Percentiles rank a stretch among this genome's conserved stretches.
phyloP scores from a whole-genome alignment of 164 flowering plant species.

The Stephania cephalantha region DNA sequence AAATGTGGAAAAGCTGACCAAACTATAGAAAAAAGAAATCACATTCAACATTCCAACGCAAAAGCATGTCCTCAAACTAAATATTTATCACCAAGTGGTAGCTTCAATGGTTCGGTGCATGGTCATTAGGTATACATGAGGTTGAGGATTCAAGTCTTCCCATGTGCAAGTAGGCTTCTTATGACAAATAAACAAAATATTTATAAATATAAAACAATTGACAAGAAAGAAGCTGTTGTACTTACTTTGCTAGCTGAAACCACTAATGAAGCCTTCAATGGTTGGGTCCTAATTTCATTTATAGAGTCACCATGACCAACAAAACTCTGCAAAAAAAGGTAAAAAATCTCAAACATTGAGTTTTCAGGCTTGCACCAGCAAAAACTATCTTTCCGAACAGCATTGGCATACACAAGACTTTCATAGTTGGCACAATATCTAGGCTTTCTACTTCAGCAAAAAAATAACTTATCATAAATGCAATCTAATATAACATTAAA shows the following conservation, averaged over 20 bases:
- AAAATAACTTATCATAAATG: not conserved
- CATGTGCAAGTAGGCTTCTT: too few species aligned
- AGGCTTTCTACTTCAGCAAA: not conserved
- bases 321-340: slow-evolving; percentile 60
- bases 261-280: slow-evolving; percentile 79
- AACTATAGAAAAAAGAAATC: not conserved
- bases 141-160: too few species aligned
- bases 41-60: not conserved
- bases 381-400: not conserved
- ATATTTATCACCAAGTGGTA: not conserved
- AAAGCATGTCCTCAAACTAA: not conserved
- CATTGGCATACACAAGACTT: not conserved
- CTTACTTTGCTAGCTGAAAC: slow-evolving; percentile 93
- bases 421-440: not conserved
- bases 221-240: not conserved
- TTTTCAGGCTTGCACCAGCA: not conserved
- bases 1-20: not conserved
- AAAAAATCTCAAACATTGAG: not conserved
- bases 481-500: not conserved
- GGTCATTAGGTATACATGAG: too few species aligned
- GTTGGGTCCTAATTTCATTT: slow-evolving; percentile 92
- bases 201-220: not conserved
- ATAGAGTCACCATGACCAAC: slow-evolving; percentile 98
- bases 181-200: too few species aligned
- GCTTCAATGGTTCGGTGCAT: too few species aligned